A percentile compares a stretch with the other conserved stretches of the same genome.
Evolutionary conservation across 169 alveolate species (phyloP).

Genomic region (Eimeria sp.): DNA sequence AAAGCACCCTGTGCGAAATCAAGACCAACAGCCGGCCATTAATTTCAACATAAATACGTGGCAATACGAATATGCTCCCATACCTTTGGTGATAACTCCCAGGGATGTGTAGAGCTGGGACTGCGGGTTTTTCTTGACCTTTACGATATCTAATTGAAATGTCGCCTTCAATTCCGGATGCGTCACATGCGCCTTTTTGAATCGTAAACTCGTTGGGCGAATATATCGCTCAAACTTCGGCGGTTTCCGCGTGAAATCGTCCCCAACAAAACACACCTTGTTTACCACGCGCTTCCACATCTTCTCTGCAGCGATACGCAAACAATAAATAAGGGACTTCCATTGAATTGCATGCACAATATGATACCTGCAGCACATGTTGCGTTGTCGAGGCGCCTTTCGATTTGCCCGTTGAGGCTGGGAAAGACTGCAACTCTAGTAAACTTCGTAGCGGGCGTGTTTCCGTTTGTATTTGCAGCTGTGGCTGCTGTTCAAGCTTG

Average conservation of each 20-base stretch:
- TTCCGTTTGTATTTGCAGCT: background rate
- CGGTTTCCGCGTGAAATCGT: conserved; percentile 99
- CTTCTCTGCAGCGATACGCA: conserved; percentile 88
- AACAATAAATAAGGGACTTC: background rate
- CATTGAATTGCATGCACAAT: background rate
- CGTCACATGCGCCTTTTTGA: conserved; percentile 99
- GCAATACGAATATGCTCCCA: background rate
- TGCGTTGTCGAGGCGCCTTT: background rate
- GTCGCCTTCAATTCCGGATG: conserved; percentile 99
- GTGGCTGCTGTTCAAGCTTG: background rate
- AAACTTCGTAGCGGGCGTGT: no score
- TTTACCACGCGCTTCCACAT: conserved; percentile 99
- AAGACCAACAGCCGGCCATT: no score
- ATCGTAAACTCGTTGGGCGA: conserved; percentile 99
- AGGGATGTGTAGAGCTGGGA: conserved; percentile 97
- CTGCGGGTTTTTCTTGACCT: conserved; percentile 99
- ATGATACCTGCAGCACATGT: background rate
- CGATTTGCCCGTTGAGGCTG: no score
- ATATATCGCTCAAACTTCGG: conserved; percentile 99
- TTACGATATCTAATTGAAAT: conserved; percentile 96
- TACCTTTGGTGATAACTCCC: conserved; percentile 99
- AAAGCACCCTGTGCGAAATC: background rate
- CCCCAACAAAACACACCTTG: conserved; percentile 99
- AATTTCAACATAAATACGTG: background rate
- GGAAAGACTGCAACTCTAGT: no score